Evolutionary conservation across 2,329 filamentous ascomycete species (phyloP).

Genomic region (Didymella keratinophila): DNA sequence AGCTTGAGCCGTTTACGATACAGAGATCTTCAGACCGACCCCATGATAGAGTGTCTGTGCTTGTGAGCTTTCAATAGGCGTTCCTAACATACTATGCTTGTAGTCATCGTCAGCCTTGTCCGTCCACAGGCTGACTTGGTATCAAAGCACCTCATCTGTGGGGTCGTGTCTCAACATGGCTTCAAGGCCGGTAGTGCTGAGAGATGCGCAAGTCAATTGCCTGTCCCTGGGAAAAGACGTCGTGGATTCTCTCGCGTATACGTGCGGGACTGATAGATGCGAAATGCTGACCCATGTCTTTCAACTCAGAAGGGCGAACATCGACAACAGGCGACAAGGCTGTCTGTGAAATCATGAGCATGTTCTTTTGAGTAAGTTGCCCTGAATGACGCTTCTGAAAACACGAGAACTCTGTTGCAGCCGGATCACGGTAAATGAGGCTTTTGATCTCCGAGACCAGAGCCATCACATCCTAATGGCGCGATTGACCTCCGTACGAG

Average conservation of each 20-base stretch:
- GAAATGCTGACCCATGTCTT: not conserved
- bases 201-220: not conserved
- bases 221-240: not conserved
- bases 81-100: not conserved
- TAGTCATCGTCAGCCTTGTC: not conserved
- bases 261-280: not conserved
- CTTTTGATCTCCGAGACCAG: not conserved
- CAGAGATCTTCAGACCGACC: not conserved
- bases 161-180: not conserved
- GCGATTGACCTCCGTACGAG: not conserved
- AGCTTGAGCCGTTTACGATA: not conserved
- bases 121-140: not conserved
- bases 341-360: not conserved
- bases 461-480: not conserved
- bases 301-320: not conserved
- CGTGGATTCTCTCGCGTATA: not conserved
- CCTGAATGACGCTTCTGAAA: not conserved
- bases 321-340: not conserved
- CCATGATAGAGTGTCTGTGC: not conserved
- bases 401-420: not conserved
- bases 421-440: not conserved
- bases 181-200: not conserved
- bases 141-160: not conserved
- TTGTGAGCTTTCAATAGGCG: not conserved
- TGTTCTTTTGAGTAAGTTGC: not conserved